Evolutionary conservation across 2,329 filamentous ascomycete genomes (phyloP).

Genomic region (Capronia americana): DNA sequence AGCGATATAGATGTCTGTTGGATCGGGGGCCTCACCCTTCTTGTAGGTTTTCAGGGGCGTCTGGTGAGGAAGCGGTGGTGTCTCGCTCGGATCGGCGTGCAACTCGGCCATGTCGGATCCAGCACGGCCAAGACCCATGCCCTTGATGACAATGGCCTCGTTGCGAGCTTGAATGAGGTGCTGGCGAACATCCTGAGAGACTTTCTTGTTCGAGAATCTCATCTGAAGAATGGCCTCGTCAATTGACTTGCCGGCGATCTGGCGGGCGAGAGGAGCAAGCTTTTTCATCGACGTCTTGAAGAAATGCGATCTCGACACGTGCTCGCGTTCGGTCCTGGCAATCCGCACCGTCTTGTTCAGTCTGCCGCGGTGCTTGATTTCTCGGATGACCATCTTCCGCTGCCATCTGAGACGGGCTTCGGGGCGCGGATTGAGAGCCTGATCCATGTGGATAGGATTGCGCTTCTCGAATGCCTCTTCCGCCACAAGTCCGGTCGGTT

Average conservation of each 20-base stretch:
- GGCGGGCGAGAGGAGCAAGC: slow-evolving; percentile 79
- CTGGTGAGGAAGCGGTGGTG: slow-evolving; percentile 37
- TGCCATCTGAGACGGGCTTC: slow-evolving; percentile 75
- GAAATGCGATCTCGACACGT: slow-evolving; percentile 68
- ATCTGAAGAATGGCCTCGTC: slow-evolving; percentile 95
- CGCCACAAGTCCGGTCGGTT: slow-evolving; percentile 11
- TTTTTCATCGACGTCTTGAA: slow-evolving; percentile 93
- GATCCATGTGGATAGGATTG: slow-evolving; percentile 63
- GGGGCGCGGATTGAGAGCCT: slow-evolving; percentile 77
- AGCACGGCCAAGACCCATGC: slow-evolving; percentile 73
- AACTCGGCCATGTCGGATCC: slow-evolving; percentile 2
- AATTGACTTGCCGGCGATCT: slow-evolving; percentile 91
- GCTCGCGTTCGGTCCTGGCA: slow-evolving; percentile 67
- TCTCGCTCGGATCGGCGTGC: slow-evolving; percentile 32
- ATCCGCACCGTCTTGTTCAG: slow-evolving; percentile 71
- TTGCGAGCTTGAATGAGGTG: slow-evolving; percentile 84
- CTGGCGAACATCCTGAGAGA: slow-evolving; percentile 76
- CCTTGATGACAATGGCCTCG: slow-evolving; percentile 76
- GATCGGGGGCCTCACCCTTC: slow-evolving; percentile 70
- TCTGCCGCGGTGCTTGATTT: slow-evolving; percentile 71
- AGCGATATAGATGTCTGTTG: slow-evolving; percentile 87
- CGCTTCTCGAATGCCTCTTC: slow-evolving; percentile 45
- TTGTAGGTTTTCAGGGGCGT: slow-evolving; percentile 69
- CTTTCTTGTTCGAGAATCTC: slow-evolving; percentile 94
- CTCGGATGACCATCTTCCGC: slow-evolving; percentile 80